Conservation (phyloP, 1,139 yeast genomes). For the Hansenula sp. region DNA sequence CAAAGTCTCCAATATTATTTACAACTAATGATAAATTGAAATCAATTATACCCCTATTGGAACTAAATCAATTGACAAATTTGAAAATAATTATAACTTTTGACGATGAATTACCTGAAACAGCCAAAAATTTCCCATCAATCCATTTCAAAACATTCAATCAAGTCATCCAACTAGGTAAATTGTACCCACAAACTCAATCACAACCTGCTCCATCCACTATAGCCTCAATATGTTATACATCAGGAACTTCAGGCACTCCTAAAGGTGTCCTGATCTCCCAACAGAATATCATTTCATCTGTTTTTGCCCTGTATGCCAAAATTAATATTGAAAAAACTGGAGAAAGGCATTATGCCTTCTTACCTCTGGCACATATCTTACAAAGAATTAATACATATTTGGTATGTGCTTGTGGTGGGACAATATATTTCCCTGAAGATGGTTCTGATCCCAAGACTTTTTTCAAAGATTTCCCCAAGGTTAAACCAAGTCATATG, state of each 20-base stretch:
- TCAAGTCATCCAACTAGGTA: conserved; percentile 36
- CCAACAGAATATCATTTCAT: conserved; percentile 47
- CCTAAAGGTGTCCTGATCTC: conserved; percentile 71
- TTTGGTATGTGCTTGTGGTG: not conserved
- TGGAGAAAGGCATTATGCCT: conserved; percentile 38
- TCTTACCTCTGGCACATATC: conserved; percentile 70
- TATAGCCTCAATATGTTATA: conserved; percentile 31
- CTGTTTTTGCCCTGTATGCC: not conserved
- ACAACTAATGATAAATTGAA: conserved; percentile 27
- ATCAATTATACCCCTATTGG: conserved; percentile 23
- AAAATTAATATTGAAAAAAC: not conserved
- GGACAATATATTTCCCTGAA: conserved; percentile 28
- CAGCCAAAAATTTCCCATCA: not conserved
- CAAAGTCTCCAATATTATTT: conserved; percentile 32
- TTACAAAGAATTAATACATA: conserved; percentile 39
- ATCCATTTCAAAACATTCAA: conserved; percentile 26
- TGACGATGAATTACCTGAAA: not conserved
- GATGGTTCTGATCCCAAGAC: conserved; percentile 33
- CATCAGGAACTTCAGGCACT: conserved; percentile 74
- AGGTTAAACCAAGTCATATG: conserved; percentile 35
- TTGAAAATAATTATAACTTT: not conserved
- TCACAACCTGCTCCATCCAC: conserved; percentile 3
- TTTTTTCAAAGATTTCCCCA: conserved; percentile 35
- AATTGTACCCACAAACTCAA: conserved; percentile 25
- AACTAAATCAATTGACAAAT: not conserved